Base-by-base conservation (phyloP, 768 basidiomycete genomes). In the Boletus coccyginus region DNA sequence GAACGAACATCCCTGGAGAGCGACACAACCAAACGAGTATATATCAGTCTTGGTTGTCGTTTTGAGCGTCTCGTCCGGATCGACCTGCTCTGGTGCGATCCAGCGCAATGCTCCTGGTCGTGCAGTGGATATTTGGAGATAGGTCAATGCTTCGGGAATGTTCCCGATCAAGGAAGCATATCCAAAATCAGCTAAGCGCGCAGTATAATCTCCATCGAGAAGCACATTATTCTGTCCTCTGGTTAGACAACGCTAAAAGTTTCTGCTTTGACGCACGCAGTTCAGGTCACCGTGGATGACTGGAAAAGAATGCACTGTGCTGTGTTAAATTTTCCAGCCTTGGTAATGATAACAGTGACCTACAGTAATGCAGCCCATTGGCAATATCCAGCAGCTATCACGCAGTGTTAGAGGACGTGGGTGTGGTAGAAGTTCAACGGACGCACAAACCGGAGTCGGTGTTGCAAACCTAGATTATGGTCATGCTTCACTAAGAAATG, bases 81-180 rank as follows among this genome's bases (percentile, higher is more conserved):
- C 24, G 1, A 80, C 8, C 50, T 62, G 66, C 12, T 73, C 63
- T 0, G 77, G 66, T 38, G 78, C 78, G 2, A 72, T 72, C 76
- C 77, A 80, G 0, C 79, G 73, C 32, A 78, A 66, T 11, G 77
- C 74, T 4, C 63, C 59, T 0, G 56, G 52, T n/a, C 21, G 74
- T 71, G 7, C 65, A 63, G 52, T 78, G 63, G 46, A 62, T 8
- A 21, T 19, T 42, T 42, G 41, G 13, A 42, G 41, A 42, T 42
- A 42, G 3, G 2, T 14, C 19, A 42, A 42, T 14, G 41, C 41
- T 13, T 42, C 41, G 9, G 41, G 41, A 42, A 42, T 19, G 12
- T 42, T 14, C 5, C 41, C 41, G 5, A 27, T 6, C 27, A 27
- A 27, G 27, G 27, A 27, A 27, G 27, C 27, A 6, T 27, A 27